Evolutionary conservation across 2,329 filamentous ascomycete genomes (phyloP).

Genomic region (Xylariales sp.): DNA sequence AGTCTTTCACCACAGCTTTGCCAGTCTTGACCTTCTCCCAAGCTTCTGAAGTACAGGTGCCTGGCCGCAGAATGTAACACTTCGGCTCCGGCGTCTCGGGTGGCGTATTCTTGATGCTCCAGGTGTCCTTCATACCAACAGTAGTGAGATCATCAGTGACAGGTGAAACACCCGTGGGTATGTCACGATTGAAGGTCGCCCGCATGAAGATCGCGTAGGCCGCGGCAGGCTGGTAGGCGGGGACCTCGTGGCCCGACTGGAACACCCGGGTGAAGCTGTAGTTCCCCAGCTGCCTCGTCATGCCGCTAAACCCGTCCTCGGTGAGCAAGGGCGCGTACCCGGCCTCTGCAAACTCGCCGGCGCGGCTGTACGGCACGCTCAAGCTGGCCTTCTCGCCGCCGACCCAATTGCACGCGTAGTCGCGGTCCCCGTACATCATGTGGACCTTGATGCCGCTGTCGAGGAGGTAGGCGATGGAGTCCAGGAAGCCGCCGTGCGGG

Average conservation of each 20-base stretch:
- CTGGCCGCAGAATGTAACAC: constrained; percentile 7
- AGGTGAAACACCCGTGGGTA: constrained; percentile 47
- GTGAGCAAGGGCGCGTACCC: constrained; percentile 63
- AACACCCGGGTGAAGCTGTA: constrained; percentile 57
- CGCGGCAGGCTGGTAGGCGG: constrained; percentile 46
- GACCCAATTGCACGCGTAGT: constrained; percentile 54
- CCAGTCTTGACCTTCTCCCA: constrained; percentile 1
- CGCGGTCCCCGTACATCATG: constrained; percentile 54
- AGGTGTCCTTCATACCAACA: constrained; percentile 23
- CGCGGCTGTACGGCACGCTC: constrained; percentile 38
- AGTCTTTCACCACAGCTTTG: constrained; percentile 4
- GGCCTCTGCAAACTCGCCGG: constrained; percentile 41
- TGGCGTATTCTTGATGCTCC: constrained; percentile 41
- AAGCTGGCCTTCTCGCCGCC: constrained; percentile 49
- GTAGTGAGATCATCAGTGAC: constrained; percentile 34
- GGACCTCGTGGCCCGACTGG: constrained; percentile 53
- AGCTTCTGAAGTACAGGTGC: background rate
- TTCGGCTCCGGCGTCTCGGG: constrained; percentile 4
- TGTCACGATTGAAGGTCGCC: constrained; percentile 45
- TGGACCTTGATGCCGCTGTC: constrained; percentile 53
- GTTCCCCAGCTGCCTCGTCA: constrained; percentile 66
- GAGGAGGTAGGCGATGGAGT: constrained; percentile 47
- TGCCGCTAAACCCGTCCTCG: constrained; percentile 58
- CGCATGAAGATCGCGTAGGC: constrained; percentile 46
- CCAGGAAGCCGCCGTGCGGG: constrained; percentile 29